These are phyloP conservation scores for Sporothrix brasiliensis DNA, from an alignment of 2,329 filamentous ascomycete genomes.

Conservation along the genomic window DNA sequence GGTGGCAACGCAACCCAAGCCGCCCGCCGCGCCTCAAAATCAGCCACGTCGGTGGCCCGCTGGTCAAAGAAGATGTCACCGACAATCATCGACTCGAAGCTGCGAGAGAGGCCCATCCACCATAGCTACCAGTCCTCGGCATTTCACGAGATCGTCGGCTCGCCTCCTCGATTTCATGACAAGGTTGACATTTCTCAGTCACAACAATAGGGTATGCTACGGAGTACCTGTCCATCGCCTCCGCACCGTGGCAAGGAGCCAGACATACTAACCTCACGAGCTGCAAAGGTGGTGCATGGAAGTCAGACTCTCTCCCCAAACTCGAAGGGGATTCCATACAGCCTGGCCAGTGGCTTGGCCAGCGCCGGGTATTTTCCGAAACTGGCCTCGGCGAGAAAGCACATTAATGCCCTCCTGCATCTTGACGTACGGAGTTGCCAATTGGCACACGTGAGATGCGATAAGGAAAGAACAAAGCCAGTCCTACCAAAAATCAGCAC, in stretches of 20 bases:
- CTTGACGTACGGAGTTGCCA: too few species aligned
- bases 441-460: background rate
- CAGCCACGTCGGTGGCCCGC: background rate
- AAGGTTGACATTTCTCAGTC: background rate
- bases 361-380: background rate
- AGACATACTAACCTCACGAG: background rate
- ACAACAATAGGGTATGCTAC: background rate
- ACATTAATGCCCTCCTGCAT: background rate
- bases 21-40: slow-evolving; percentile 9
- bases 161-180: background rate
- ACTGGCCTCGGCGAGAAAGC: background rate
- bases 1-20: slow-evolving; percentile 21
- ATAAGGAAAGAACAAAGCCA: too few species aligned
- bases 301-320: background rate
- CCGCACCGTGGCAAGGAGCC: background rate
- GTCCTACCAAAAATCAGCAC: background rate
- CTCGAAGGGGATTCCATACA: background rate
- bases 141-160: background rate
- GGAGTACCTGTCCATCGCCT: background rate
- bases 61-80: slow-evolving; percentile 20
- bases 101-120: slow-evolving; percentile 3
- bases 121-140: background rate
- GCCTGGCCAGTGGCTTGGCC: slow-evolving; percentile 23
- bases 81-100: background rate
- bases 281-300: background rate